Percentiles rank a stretch among this genome's conserved stretches.
These are phyloP conservation scores for Boletus subcaerulescens DNA, from an alignment of 768 basidiomycete genomes.

Conservation along the genomic window DNA sequence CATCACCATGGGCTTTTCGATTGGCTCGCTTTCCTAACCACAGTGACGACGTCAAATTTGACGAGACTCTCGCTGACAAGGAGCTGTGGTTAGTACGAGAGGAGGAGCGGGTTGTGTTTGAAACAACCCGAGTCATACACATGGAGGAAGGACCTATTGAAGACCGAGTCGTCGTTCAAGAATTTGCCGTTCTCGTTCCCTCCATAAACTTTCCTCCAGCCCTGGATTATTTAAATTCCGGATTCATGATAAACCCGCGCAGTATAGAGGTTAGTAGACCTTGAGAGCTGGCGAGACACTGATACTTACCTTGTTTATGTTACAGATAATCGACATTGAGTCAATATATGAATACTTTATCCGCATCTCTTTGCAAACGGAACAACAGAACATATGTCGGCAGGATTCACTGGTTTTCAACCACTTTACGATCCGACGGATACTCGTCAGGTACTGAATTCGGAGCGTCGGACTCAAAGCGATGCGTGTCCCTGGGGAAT, in stretches of 20 bases:
- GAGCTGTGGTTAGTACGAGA: constrained; percentile 15
- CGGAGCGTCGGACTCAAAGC: background rate
- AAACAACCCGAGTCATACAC: constrained; percentile 7
- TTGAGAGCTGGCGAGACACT: background rate
- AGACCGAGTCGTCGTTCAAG: constrained; percentile 1
- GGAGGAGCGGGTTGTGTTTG: constrained; percentile 19
- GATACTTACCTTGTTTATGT: background rate
- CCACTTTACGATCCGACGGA: constrained; percentile 2
- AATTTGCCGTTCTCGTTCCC: constrained; percentile 18
- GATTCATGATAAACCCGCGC: background rate
- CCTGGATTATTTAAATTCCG: background rate
- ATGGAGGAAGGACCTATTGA: background rate
- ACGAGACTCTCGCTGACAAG: constrained; percentile 3
- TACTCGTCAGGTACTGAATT: background rate
- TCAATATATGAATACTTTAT: constrained; percentile 20
- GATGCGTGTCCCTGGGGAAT: background rate
- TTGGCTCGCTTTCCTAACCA: background rate
- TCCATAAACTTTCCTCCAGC: constrained; percentile 21
- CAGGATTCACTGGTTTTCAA: constrained; percentile 18
- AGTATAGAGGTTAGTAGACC: background rate
- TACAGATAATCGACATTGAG: background rate
- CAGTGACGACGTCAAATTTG: background rate
- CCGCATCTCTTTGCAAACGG: constrained; percentile 12
- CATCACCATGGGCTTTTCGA: background rate
- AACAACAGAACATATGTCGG: constrained; percentile 11